These are phyloP conservation scores for Capsella rubella DNA, from an alignment of 441 rosid genomes.

Conservation along the genomic window DNA sequence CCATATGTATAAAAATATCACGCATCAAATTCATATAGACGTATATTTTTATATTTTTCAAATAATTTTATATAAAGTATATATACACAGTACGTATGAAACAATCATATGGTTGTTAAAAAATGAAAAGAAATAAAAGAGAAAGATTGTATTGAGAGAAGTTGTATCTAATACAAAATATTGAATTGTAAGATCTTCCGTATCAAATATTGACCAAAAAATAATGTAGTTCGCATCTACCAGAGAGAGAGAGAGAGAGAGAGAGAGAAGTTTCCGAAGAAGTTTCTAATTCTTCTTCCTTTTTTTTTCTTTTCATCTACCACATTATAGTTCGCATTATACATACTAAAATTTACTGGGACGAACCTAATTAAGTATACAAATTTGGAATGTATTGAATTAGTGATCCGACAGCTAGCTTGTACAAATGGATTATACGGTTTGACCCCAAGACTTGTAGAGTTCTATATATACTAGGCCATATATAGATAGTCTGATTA, in stretches of 20 bases:
- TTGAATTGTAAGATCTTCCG: constrained; percentile 34
- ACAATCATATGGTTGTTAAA: constrained; percentile 25
- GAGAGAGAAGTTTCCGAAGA: constrained; percentile 29
- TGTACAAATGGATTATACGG: not conserved
- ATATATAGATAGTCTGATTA: not conserved
- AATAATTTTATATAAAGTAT: not conserved
- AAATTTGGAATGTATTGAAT: constrained; percentile 4
- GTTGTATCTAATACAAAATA: not conserved
- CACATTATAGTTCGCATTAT: not conserved
- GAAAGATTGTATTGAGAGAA: not conserved
- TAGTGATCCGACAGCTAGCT: not conserved
- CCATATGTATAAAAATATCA: constrained; percentile 3
- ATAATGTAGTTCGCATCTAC: constrained; percentile 12
- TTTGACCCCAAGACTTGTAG: not conserved
- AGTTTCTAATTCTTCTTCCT: not conserved
- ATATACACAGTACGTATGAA: not conserved
- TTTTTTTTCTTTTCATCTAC: not conserved
- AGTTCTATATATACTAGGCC: not conserved
- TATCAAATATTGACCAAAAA: constrained; percentile 16
- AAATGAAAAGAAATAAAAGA: not conserved
- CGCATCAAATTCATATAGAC: constrained; percentile 18
- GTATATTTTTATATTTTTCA: not conserved
- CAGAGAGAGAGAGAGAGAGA: not conserved
- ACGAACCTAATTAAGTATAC: not conserved
- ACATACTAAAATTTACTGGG: not conserved